Evolutionary conservation across 2,329 filamentous ascomycete species (phyloP), one percentile per base, ranked within the genome.

Genomic region (Aureobasidium zeae): DNA sequence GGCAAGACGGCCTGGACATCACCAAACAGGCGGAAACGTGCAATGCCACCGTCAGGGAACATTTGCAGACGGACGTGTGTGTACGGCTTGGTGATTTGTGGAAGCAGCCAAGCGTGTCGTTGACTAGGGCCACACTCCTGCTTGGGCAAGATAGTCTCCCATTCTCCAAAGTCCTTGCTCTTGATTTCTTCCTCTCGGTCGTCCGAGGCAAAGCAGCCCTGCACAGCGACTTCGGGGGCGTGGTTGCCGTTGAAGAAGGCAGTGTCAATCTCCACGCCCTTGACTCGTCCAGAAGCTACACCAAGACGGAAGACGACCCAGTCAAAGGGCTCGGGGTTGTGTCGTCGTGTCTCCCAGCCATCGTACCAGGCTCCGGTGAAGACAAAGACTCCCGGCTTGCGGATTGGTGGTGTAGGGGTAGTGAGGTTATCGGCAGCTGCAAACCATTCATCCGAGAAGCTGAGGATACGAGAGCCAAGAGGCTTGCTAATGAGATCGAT

Each of bases 1-100:
- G 84, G 83, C 57, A 88, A 85, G 2, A 89, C 79, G 4, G 84
- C 83, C 1, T 86, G 74, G 1, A 82, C 84, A 49, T 78, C 73
- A 5, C 85, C 85, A 56, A 82, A 88, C 1, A 89, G 73, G 16
- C 83, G 72, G 66, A 89, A 88, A 39, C 85, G 69, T 28, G 84
- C 83, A 55, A 91, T 89, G 36, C 85, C 85, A 36, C 85, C 85
- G 57, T 91, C 85, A 0, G 85, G 83, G 58, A 86, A 88, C 85
- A 88, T 88, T 60, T 85, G 83, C 44, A 91, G 68, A 24, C 83
- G 70, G 29, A 88, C 81, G 59, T 91, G 84, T 0, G 84, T 88
- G 63, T 83, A 88, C 43, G 78, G 74, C 62, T 83, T 83, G 24
- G 76, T 78, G 15, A 58, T 47, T 13, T 58, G 57, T 12, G 70